phyloP scores from a whole-genome alignment of 176 grass and related monocot genomes.

The Pontederia crassipes region DNA sequence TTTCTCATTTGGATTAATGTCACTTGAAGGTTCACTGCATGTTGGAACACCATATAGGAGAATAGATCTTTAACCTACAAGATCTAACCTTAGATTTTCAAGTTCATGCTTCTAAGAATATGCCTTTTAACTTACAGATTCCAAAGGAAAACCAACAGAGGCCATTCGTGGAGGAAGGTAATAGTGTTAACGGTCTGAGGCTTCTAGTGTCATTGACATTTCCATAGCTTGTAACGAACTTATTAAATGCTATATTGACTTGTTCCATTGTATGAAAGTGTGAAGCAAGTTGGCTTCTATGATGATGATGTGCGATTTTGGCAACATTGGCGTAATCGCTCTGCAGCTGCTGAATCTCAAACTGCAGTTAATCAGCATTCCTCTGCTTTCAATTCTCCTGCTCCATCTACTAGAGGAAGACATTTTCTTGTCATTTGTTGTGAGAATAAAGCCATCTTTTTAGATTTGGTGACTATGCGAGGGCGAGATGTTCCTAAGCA shows the following conservation, averaged over 20 bases:
- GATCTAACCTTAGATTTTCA: neutral
- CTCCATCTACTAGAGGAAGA: constrained; percentile 89
- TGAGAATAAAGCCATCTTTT: constrained; percentile 98
- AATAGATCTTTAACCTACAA: neutral
- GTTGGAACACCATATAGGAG: too few relatives aligned
- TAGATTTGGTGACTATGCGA: constrained; percentile 95
- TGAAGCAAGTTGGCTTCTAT: constrained; percentile 97
- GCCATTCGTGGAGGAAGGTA: constrained; percentile 96
- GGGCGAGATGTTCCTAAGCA: constrained; percentile 93
- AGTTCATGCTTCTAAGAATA: neutral
- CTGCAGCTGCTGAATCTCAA: constrained; percentile 80
- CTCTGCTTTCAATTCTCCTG: constrained; percentile 62
- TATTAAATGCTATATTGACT: neutral
- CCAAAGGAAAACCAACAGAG: constrained; percentile 87
- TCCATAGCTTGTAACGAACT: neutral
- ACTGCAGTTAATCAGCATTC: constrained; percentile 71
- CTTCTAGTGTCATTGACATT: neutral
- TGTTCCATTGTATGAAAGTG: constrained; percentile 48
- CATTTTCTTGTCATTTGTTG: constrained; percentile 99
- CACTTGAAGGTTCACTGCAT: too few relatives aligned
- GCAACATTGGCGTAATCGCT: constrained; percentile 88
- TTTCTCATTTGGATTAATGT: neutral
- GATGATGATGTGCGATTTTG: constrained; percentile 93
- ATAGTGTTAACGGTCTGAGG: constrained; percentile 23
- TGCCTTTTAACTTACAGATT: constrained; percentile 33